These are phyloP conservation scores for Pleurotus tuoliensis DNA, from an alignment of 768 basidiomycete genomes.

Conservation along the genomic window DNA sequence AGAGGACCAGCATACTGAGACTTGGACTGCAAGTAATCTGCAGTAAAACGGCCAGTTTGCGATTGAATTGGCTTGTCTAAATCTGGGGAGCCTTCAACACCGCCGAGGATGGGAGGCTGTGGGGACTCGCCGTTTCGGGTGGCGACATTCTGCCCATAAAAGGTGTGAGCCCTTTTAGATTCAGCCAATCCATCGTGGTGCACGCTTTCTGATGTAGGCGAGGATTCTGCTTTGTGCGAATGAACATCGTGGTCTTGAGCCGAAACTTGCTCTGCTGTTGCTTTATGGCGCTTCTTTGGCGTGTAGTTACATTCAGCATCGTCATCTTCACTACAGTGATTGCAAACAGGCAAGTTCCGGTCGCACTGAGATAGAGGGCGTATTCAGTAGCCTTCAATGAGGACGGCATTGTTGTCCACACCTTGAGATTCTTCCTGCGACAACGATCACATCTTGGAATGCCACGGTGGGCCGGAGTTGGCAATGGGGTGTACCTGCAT, in stretches of 20 bases:
- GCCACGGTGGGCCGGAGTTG: constrained; percentile 71
- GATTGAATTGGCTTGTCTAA: constrained; percentile 12
- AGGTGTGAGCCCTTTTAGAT: constrained; percentile 28
- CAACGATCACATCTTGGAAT: constrained; percentile 74
- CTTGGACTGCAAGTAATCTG: constrained; percentile 5
- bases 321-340: constrained; percentile 55
- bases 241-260: constrained; percentile 13
- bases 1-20: not conserved
- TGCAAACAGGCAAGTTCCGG: constrained; percentile 67
- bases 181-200: constrained; percentile 1
- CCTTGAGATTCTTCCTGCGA: constrained; percentile 64
- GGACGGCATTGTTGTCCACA: constrained; percentile 15
- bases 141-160: constrained; percentile 46
- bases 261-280: constrained; percentile 26
- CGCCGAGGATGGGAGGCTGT: constrained; percentile 21
- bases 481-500: constrained; percentile 70
- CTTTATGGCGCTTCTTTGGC: constrained; percentile 64
- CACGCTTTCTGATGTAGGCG: not conserved
- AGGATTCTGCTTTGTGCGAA: constrained; percentile 15
- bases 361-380: constrained; percentile 47
- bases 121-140: constrained; percentile 19
- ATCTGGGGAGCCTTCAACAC: constrained; percentile 18
- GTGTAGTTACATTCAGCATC: constrained; percentile 65
- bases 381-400: too few species aligned
- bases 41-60: constrained; percentile 10